These are phyloP conservation scores for Colletotrichum incanum DNA, from an alignment of 2,329 filamentous ascomycete genomes.

Conservation along the genomic window DNA sequence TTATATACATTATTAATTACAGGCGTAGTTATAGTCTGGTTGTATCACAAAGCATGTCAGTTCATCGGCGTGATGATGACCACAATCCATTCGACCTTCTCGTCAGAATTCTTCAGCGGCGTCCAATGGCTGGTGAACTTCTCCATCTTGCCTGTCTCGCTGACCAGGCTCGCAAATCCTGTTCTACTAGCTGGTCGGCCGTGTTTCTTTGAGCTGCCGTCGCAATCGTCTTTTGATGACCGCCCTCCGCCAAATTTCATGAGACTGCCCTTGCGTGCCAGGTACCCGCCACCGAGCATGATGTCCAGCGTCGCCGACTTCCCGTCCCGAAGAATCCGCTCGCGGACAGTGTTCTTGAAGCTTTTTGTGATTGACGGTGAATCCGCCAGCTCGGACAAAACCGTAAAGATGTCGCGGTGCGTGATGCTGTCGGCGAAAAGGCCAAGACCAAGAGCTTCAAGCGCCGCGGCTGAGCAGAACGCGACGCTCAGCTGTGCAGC, in stretches of 20 bases:
- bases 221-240: slow-evolving; percentile 32
- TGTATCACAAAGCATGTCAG: not conserved
- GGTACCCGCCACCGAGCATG: slow-evolving; percentile 34
- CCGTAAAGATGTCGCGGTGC: slow-evolving; percentile 68
- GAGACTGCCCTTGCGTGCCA: slow-evolving; percentile 41
- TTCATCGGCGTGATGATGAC: slow-evolving; percentile 40
- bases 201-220: slow-evolving; percentile 23
- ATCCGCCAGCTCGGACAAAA: slow-evolving; percentile 65
- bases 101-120: slow-evolving; percentile 41
- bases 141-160: slow-evolving; percentile 34
- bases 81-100: slow-evolving; percentile 41
- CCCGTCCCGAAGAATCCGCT: slow-evolving; percentile 55
- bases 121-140: slow-evolving; percentile 43
- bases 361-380: slow-evolving; percentile 60
- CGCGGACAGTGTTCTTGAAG: slow-evolving; percentile 62
- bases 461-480: slow-evolving; percentile 63
- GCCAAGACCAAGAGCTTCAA: slow-evolving; percentile 61
- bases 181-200: slow-evolving; percentile 33
- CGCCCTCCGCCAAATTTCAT: slow-evolving; percentile 37
- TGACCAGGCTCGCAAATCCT: slow-evolving; percentile 38
- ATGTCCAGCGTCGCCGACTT: slow-evolving; percentile 54
- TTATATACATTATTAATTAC: slow-evolving; percentile 33
- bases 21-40: not conserved
- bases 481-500: slow-evolving; percentile 57
- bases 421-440: slow-evolving; percentile 52